A percentile compares a stretch with the other conserved stretches of the same genome.
Conservation (phyloP, 1,139 yeast genomes). For the Blastobotrys malaysiensis region DNA sequence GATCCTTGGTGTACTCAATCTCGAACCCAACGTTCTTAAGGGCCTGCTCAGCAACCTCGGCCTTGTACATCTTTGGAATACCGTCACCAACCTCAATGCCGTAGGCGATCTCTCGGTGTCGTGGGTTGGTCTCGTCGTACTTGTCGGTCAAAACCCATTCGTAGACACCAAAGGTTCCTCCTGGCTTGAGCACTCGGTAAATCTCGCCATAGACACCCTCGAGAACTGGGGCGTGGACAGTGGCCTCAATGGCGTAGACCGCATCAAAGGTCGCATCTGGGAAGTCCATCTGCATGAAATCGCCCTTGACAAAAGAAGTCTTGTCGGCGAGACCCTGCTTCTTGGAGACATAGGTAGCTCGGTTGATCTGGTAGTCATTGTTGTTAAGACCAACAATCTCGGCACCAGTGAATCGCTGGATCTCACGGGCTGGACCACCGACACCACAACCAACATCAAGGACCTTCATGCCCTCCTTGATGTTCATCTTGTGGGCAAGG, state of each 20-base stretch:
- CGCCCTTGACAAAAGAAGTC: slow-evolving; percentile 89
- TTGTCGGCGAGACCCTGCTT: slow-evolving; percentile 61
- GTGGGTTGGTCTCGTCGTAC: slow-evolving; percentile 80
- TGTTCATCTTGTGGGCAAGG: slow-evolving; percentile 80
- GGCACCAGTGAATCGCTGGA: slow-evolving; percentile 85
- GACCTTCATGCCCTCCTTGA: slow-evolving; percentile 75
- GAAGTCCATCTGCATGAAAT: slow-evolving; percentile 98
- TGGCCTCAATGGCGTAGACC: slow-evolving; percentile 97
- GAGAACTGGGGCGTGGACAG: slow-evolving; percentile 94
- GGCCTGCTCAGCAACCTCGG: slow-evolving; percentile 83
- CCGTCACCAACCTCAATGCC: slow-evolving; percentile 99
- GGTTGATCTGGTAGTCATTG: slow-evolving; percentile 90
- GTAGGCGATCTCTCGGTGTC: slow-evolving; percentile 91
- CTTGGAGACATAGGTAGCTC: slow-evolving; percentile 79
- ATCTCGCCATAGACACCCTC: slow-evolving; percentile 96
- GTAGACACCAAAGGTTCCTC: slow-evolving; percentile 95
- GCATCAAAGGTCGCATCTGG: slow-evolving; percentile 87
- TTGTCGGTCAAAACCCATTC: slow-evolving; percentile 98
- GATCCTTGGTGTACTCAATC: slow-evolving; percentile 65
- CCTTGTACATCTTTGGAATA: slow-evolving; percentile 92
- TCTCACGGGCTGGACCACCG: slow-evolving; percentile 98
- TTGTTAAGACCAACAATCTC: slow-evolving; percentile 86
- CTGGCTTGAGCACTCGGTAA: slow-evolving; percentile 93
- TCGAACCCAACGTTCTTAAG: slow-evolving; percentile 84
- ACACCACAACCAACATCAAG: slow-evolving; percentile 99